phyloP scores from a whole-genome alignment of 148 eudicot genomes.

The Tetragonia tetragonoides region DNA sequence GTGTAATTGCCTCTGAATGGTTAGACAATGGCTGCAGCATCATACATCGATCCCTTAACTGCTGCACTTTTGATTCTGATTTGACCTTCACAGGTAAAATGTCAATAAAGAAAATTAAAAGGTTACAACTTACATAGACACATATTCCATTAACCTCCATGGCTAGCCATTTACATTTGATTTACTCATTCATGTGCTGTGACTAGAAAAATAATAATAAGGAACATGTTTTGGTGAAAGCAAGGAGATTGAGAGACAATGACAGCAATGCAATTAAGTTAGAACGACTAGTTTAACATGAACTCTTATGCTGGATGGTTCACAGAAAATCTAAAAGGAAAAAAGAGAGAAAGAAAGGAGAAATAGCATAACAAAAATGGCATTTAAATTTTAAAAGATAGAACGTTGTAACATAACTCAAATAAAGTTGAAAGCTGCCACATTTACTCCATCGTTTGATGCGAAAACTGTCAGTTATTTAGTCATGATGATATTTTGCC shows the following conservation, averaged over 20 bases:
- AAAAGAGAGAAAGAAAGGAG: too few species aligned
- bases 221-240: not conserved
- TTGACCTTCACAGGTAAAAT: constrained; percentile 32
- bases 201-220: not conserved
- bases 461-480: not conserved
- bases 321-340: too few species aligned
- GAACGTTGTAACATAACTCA: not conserved
- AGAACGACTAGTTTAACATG: too few species aligned
- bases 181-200: not conserved
- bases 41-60: constrained; percentile 35
- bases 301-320: too few species aligned
- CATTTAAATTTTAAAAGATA: not conserved
- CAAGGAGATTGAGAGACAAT: not conserved
- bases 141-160: not conserved
- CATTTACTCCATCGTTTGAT: not conserved
- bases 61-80: constrained; percentile 42
- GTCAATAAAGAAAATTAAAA: not conserved
- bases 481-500: not conserved
- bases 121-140: not conserved
- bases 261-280: not conserved
- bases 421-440: not conserved
- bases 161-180: not conserved
- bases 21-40: constrained; percentile 32
- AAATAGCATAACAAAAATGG: not conserved
- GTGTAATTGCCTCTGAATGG: constrained; percentile 18